Conservation (phyloP, 139 green algal species). For the Prasinococcaceae sp. region DNA sequence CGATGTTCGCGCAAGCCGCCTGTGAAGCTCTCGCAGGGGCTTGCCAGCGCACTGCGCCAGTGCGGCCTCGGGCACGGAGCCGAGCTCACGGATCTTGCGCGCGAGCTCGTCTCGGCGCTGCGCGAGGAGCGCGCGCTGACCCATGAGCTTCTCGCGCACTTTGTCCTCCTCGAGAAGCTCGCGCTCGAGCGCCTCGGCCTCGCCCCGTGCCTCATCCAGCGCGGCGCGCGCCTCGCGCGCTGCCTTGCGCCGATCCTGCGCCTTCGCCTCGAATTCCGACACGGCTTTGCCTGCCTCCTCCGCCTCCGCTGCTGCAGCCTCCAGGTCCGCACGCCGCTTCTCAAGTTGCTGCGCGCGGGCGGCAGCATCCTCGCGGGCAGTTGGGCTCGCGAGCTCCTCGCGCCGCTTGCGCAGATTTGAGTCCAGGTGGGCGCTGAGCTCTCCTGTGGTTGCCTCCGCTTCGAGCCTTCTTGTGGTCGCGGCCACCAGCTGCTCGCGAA, state of each 20-base stretch:
- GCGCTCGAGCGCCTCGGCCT: slow-evolving; percentile 15
- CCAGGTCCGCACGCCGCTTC: too few species aligned
- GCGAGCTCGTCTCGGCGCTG: slow-evolving; percentile 49
- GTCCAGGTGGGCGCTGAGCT: too few species aligned
- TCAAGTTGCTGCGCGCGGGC: too few species aligned
- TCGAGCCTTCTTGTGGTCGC: background rate
- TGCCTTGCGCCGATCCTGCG: too few species aligned
- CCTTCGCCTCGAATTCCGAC: too few species aligned
- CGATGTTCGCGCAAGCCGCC: slow-evolving; percentile 38
- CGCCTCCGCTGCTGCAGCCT: slow-evolving; percentile 18
- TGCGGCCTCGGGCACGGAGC: slow-evolving; percentile 67
- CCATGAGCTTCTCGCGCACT: slow-evolving; percentile 46
- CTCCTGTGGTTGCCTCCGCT: too few species aligned
- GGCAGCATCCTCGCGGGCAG: too few species aligned
- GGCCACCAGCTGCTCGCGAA: slow-evolving; percentile 16
- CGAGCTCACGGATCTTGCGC: slow-evolving; percentile 74
- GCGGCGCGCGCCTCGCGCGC: too few species aligned
- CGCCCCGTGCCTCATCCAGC: slow-evolving; percentile 10
- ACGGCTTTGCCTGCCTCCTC: slow-evolving; percentile 17
- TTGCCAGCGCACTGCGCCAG: slow-evolving; percentile 59
- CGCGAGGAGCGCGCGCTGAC: slow-evolving; percentile 29
- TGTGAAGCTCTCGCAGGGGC: slow-evolving; percentile 46
- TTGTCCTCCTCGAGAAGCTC: slow-evolving; percentile 35
- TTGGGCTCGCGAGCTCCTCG: too few species aligned
- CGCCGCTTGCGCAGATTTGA: slow-evolving; percentile 36